phyloP scores from a whole-genome alignment of 2,329 filamentous ascomycete genomes.

The Golovinomyces cichoracearum region DNA sequence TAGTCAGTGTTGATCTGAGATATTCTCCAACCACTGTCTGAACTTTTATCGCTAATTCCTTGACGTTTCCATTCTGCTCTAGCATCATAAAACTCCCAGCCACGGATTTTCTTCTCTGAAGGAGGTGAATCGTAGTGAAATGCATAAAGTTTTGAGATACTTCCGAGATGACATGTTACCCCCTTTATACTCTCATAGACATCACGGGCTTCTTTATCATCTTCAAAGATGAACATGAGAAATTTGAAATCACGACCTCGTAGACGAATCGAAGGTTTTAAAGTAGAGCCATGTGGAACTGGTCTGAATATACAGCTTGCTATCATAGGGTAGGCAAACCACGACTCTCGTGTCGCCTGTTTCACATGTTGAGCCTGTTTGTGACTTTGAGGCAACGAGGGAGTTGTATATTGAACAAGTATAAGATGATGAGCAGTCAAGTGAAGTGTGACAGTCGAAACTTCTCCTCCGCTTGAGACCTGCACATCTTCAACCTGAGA shows the following conservation, averaged over 20 bases:
- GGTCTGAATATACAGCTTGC: constrained; percentile 54
- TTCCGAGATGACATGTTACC: constrained; percentile 57
- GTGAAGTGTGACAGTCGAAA: constrained; percentile 29
- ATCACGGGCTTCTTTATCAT: constrained; percentile 50
- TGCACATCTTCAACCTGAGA: constrained; percentile 33
- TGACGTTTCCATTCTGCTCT: constrained; percentile 65
- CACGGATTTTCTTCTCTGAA: constrained; percentile 47
- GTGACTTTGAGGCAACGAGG: constrained; percentile 8
- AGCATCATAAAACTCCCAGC: constrained; percentile 68
- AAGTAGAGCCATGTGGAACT: constrained; percentile 38
- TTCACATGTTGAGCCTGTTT: constrained; percentile 17
- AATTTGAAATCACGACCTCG: constrained; percentile 85
- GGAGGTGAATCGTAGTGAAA: constrained; percentile 59
- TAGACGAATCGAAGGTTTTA: constrained; percentile 60
- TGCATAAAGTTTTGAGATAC: constrained; percentile 71
- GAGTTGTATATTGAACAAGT: constrained; percentile 16
- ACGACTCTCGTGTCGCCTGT: constrained; percentile 40
- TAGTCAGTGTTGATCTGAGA: constrained; percentile 79
- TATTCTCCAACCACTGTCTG: constrained; percentile 44
- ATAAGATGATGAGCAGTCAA: constrained; percentile 36
- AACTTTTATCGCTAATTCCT: constrained; percentile 61
- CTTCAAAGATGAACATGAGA: constrained; percentile 65
- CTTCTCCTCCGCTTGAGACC: constrained; percentile 30
- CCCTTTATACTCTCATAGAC: constrained; percentile 66
- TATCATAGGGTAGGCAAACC: constrained; percentile 90